Base-by-base conservation (phyloP, 2,329 filamentous ascomycete genomes). In the Calonectria hawksworthii region DNA sequence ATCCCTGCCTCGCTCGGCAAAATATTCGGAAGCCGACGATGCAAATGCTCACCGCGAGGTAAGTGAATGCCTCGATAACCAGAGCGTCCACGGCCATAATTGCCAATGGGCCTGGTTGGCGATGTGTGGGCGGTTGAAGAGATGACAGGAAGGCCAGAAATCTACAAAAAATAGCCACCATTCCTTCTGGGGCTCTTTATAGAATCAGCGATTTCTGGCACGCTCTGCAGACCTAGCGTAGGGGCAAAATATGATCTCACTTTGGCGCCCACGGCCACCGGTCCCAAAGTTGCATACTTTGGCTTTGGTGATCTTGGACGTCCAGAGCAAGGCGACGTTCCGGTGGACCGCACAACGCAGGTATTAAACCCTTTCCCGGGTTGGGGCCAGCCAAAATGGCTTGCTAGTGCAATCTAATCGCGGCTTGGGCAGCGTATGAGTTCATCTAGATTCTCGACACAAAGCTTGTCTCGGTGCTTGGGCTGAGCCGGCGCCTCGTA, bases 11-110 rank as follows among this genome's bases (percentile, higher is more conserved):
- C 38, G 63, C 44, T 28, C 52, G 63, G 26, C 70, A 72, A 41
- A 51, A 72, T 18, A 54, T 47, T n/a, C 64, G 63, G 28, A 72
- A 72, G 52, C n/a, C 44, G 51, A 72, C 63, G 18, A 68, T 32
- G 18, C 36, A 44, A 16, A 72, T 41, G 41, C 64, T 56, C 28
- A 72, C 41, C 38, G 36, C 64, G 30, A 72, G 63, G 51, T 68
- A 72, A 21, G 41, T 68, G 63, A 67, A 72, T n/a, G 64, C 28
- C 32, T 72, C 70, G 23, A 68, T 54, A 23, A 67, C 28, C 50
- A 68, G 44, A 10, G 38, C n/a, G 23, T 65, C 61, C 61, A 65
- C 50, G 61, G 38, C 61, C n/a, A 50, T 65, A 28, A 26, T 34
- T 30, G 41, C 61, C 38, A 50, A 47, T 16, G 61, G 41, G 30